Base-by-base conservation (phyloP, 1,139 yeast species). In the Candida glucosophila region DNA sequence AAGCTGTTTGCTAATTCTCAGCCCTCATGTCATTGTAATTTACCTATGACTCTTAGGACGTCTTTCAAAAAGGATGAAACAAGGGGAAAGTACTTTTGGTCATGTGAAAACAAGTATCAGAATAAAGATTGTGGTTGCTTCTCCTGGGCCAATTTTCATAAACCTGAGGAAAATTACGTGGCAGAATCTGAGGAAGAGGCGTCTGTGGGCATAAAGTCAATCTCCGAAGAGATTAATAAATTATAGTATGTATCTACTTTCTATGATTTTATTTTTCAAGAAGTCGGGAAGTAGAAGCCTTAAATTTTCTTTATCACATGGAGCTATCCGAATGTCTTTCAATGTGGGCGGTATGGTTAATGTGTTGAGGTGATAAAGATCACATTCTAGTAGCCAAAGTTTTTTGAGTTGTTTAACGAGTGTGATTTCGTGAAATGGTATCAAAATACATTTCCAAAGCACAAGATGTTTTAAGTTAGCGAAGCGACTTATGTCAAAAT, bases 51-150 rank as follows among this genome's bases (percentile, higher is more conserved):
- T 4, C 41, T 73, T 9, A 43, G 76, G 26, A 45, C 77, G 30
- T 49, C 70, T 23, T 67, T 42, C 38, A 69, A 67, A 36, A 49
- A 49, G 4, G 55, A 59, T 1, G 40, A 43, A 11, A 52, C 52
- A 5, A 49, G 73, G 32, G 77, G 78, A 0, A 54, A 55, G 29
- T 73, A 73, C 39, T 58, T 66, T 22, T 73, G 77, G 77, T 44
- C 56, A 32, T 72, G 79, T 36, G 57, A 65, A 26, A 50, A 55
- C 11, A 40, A 44, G 18, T 64, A 61, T 30, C 54, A 44, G 21
- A 52, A 55, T 23, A 58, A 52, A 20, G 65, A 59, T 12, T 72
- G 79, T 33, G 48, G 59, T 2, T 58, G 66, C 2, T 63, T 67
- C 28, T 52, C 59, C 33, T 69, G 65, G 60, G 76, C 75, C 0